phyloP scores from a whole-genome alignment of 2,329 filamentous ascomycete species.

The Penicillium sp. region DNA sequence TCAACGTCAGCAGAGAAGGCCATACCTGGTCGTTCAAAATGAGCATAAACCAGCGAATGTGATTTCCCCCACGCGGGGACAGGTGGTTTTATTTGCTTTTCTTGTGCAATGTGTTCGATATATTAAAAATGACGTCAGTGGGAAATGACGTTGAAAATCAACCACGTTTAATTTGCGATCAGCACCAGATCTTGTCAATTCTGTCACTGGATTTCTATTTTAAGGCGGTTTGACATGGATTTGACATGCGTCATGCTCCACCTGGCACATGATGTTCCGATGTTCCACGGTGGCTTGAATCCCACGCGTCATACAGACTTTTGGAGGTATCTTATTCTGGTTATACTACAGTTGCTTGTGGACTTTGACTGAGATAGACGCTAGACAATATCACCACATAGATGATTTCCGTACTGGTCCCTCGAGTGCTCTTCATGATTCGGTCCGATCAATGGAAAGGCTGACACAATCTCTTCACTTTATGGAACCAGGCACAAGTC shows the following conservation, averaged over 20 bases:
- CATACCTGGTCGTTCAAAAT: background rate
- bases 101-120: background rate
- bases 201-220: constrained; percentile 1
- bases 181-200: constrained; percentile 6
- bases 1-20: background rate
- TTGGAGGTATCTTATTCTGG: no score
- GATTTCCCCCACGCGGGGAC: background rate
- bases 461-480: background rate
- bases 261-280: background rate
- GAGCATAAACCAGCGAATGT: background rate
- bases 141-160: constrained; percentile 17
- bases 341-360: no score
- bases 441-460: background rate
- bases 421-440: background rate
- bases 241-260: constrained; percentile 22
- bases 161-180: constrained; percentile 4
- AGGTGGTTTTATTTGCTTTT: constrained; percentile 7
- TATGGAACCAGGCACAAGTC: no score
- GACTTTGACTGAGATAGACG: no score
- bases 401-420: background rate
- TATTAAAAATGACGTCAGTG: constrained; percentile 19
- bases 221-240: background rate
- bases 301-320: constrained; percentile 13
- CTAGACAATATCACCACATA: no score
- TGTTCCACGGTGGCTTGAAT: constrained; percentile 19